A percentile compares a stretch with the other conserved stretches of the same genome.
phyloP scores from a whole-genome alignment of 1,139 yeast genomes.

The Hyphopichia khmerensis region DNA sequence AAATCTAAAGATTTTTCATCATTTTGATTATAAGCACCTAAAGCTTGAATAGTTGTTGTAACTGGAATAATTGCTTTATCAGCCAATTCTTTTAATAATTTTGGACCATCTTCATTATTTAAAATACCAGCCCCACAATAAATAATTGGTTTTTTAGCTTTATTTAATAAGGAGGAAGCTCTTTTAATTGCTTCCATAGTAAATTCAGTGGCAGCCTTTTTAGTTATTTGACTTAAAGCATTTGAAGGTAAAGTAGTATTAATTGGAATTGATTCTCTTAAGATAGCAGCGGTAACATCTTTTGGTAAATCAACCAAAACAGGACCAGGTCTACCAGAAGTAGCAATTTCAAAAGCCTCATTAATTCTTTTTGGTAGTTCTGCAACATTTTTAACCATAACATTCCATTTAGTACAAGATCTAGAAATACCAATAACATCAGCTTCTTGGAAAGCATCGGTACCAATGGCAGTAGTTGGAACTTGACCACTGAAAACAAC shows the following conservation, averaged over 20 bases:
- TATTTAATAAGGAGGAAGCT: conserved; percentile 75
- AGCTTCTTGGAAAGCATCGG: conserved; percentile 99
- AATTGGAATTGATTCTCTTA: conserved; percentile 84
- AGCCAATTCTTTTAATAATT: conserved; percentile 73
- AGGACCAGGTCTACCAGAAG: conserved; percentile 96
- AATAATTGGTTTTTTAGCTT: conserved; percentile 82
- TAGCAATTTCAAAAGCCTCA: conserved; percentile 97
- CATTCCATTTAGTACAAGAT: conserved; percentile 98
- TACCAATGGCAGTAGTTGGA: conserved; percentile 91
- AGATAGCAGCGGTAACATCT: conserved; percentile 92
- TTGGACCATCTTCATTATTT: conserved; percentile 79
- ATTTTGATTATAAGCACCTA: conserved; percentile 91
- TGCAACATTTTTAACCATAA: conserved; percentile 92
- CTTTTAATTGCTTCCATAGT: conserved; percentile 72
- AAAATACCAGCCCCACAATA: conserved; percentile 93
- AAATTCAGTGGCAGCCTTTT: conserved; percentile 71
- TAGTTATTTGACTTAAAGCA: conserved; percentile 70
- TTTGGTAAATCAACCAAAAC: conserved; percentile 96
- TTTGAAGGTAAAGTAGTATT: conserved; percentile 81
- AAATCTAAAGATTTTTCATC: conserved; percentile 90
- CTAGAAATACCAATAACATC: conserved; percentile 96
- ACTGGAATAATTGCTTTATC: conserved; percentile 94
- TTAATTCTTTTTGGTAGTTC: conserved; percentile 94
- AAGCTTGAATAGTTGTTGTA: conserved; percentile 90
- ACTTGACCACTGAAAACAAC: conserved; percentile 99